Base-by-base conservation (phyloP, 306 rosid species). In the Myrica gale region DNA sequence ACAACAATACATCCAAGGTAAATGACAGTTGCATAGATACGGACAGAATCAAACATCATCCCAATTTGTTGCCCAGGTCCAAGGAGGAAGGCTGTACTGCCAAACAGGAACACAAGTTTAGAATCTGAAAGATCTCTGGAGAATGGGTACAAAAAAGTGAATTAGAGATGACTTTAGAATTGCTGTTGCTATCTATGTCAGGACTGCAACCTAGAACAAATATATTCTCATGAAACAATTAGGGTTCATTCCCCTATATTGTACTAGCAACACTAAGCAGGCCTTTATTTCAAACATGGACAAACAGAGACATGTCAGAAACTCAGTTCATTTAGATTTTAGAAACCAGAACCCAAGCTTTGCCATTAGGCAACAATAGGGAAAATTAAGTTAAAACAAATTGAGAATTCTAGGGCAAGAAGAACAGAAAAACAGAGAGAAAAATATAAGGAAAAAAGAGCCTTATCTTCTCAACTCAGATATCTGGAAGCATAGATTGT, bases 31-130 rank as follows among this genome's bases (percentile, higher is more conserved):
- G 99, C 97, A 83, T 79, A 86, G 19, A 84, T 46, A 47, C 99
- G 97, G 72, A 79, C 90, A 70, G 91, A 82, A 63, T 95, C 97
- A 83, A 95, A 89, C 99, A 95, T 95, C 95, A 95, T 87, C 83
- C 74, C 68, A 26, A 90, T 52, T 78, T 95, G 99, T 82, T 78
- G 90, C 57, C 67, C 80, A 53, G 91, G 88, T 81, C 99, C 99
- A 71, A 92, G 76, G 67, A 95, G 97, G 88, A 95, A 92, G 66
- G 87, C 97, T 84, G 99, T 95, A 87, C 99, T 95, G 99, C 82
- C 90, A 85, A 74, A 88, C 39, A 76, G 74, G 74, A 76, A 84
- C 75, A 71, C 70, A 76, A 70, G 69, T 62, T 81, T 68, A 69
- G 80, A 74, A 66, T 68, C 54, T 73, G 75, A 67, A 66, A 68